Evolutionary conservation across 805 yeast genomes (phyloP).

Genomic region (Kazachstania viticola): DNA sequence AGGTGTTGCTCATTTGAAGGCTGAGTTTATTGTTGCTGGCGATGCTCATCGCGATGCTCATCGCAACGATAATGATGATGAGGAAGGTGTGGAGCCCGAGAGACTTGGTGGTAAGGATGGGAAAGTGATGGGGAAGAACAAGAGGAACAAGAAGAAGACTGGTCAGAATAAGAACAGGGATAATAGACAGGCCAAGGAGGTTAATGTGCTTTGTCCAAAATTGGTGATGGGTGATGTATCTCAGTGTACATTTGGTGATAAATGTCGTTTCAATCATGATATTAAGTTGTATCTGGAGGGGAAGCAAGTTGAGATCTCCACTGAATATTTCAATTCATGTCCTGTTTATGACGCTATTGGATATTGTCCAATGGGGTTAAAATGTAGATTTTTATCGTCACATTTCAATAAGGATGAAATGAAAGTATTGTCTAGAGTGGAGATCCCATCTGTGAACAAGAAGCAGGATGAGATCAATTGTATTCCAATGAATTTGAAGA

Average conservation of each 20-base stretch:
- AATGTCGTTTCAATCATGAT: slow-evolving; percentile 74
- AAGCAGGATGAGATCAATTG: slow-evolving; percentile 51
- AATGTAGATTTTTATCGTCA: slow-evolving; percentile 79
- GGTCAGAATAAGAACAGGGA: slow-evolving; percentile 84
- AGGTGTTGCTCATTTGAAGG: slow-evolving; percentile 70
- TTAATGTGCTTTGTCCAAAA: slow-evolving; percentile 52
- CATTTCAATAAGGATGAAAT: slow-evolving; percentile 48
- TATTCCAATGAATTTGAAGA: slow-evolving; percentile 33
- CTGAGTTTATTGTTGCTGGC: slow-evolving; percentile 45
- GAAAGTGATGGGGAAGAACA: too few species aligned
- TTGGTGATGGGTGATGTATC: slow-evolving; percentile 39
- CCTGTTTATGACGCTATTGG: slow-evolving; percentile 80
- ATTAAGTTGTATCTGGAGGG: slow-evolving; percentile 46
- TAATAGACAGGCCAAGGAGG: slow-evolving; percentile 55
- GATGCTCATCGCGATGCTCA: slow-evolving; percentile 4
- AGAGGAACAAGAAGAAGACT: slow-evolving; percentile 37
- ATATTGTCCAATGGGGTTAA: slow-evolving; percentile 82
- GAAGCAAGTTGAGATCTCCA: slow-evolving; percentile 64
- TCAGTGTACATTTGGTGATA: slow-evolving; percentile 54
- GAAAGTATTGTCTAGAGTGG: slow-evolving; percentile 26
- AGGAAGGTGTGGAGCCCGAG: slow-evolving; percentile 18
- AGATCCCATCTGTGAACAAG: slow-evolving; percentile 14
- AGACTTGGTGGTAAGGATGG: slow-evolving; percentile 27
- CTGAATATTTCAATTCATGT: slow-evolving; percentile 38
- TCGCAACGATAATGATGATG: slow-evolving; percentile 29